Conservation (phyloP, 2,329 filamentous ascomycete species). For the Madurella fahalii region DNA sequence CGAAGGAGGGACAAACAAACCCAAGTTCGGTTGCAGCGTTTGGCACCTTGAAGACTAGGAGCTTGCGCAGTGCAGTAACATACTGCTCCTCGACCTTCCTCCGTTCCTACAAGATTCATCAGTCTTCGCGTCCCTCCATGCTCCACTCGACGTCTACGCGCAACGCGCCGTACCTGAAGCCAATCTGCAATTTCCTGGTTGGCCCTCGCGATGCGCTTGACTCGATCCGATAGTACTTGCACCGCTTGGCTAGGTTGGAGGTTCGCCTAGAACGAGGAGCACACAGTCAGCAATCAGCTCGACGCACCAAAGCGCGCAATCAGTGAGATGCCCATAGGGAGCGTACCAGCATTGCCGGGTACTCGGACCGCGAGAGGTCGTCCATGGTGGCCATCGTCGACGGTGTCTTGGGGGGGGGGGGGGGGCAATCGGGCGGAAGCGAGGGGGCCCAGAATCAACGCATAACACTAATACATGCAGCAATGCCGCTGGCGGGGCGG, state of each 20-base stretch:
- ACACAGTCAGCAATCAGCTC: slow-evolving; percentile 18
- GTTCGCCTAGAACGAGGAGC: slow-evolving; percentile 55
- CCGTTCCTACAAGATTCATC: slow-evolving; percentile 64
- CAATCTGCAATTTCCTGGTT: slow-evolving; percentile 94
- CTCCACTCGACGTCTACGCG: neutral
- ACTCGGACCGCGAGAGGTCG: slow-evolving; percentile 79
- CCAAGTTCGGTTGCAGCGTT: slow-evolving; percentile 79
- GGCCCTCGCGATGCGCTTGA: slow-evolving; percentile 79
- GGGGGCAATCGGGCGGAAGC: slow-evolving; percentile 22
- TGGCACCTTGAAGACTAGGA: slow-evolving; percentile 69
- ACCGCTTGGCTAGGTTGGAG: slow-evolving; percentile 81
- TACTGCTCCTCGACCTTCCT: slow-evolving; percentile 89
- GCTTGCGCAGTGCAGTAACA: slow-evolving; percentile 73
- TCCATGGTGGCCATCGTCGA: slow-evolving; percentile 50
- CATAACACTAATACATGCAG: slow-evolving; percentile 23
- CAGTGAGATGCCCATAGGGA: neutral
- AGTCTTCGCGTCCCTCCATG: slow-evolving; percentile 13
- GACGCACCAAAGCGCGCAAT: neutral
- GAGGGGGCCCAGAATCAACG: slow-evolving; percentile 15
- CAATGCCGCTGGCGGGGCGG: slow-evolving; percentile 2
- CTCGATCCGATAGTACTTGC: slow-evolving; percentile 75
- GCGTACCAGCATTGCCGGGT: slow-evolving; percentile 86
- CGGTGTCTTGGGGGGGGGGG: slow-evolving; percentile 13
- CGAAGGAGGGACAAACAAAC: slow-evolving; percentile 51
- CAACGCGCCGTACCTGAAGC: slow-evolving; percentile 67